Evolutionary conservation across 1,284 basidiomycete species (phyloP).

Genomic region (Austropuccinia psidii): DNA sequence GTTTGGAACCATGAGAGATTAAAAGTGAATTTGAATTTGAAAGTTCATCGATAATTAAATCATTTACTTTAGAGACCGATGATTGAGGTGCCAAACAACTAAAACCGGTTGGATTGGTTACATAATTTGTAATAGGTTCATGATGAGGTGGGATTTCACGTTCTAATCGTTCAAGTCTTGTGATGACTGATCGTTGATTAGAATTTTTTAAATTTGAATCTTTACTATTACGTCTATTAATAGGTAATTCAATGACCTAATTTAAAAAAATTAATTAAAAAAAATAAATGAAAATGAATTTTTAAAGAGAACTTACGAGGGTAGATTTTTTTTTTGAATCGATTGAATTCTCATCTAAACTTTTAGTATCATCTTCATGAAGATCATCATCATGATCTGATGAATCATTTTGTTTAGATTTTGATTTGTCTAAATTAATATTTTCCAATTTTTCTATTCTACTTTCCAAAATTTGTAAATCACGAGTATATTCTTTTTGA

Average conservation of each 20-base stretch:
- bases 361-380: neutral
- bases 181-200: neutral
- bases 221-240: neutral
- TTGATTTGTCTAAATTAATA: neutral
- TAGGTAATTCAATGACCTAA: no score
- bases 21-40: no score
- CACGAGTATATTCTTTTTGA: constrained; percentile 31
- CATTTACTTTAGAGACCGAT: no score
- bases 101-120: neutral
- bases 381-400: neutral
- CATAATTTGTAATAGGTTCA: neutral
- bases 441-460: constrained; percentile 34
- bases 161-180: constrained; percentile 15
- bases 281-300: no score
- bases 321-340: no score
- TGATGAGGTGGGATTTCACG: neutral
- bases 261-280: no score
- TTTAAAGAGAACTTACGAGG: no score
- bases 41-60: no score
- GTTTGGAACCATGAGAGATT: no score
- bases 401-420: neutral
- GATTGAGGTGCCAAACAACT: no score
- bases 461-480: constrained; percentile 37
- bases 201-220: neutral
- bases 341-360: no score